Evolutionary conservation across 2,329 filamentous ascomycete genomes (phyloP), one percentile per base, ranked within the genome.

Genomic region (Exophiala oligosperma): DNA sequence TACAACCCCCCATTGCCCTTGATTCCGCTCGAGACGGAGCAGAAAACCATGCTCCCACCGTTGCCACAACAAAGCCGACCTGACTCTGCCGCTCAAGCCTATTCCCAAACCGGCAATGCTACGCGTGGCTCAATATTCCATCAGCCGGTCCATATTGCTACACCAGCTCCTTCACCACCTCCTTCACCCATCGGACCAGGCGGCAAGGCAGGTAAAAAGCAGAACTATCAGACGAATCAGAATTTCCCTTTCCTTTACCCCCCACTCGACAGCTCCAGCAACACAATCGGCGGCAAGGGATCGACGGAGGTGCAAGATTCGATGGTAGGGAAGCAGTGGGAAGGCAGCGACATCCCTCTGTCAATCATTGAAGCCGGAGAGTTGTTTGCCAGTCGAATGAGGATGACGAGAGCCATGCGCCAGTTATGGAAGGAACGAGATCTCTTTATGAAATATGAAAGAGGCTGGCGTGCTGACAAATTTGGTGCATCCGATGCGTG

Each of bases 161-260:
- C 94, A 1, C 94, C 94, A 0, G 93, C 92, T 0, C 94, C 94
- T 1, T 99, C 94, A 0, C 94, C 94, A 24, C 94, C 94, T 0
- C 94, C 94, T 1, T 97, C 93, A 1, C 94, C 94, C 8, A 88
- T 88, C 35, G 92, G 84, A 1, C 83, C 84, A 2, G 84, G 92
- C 26, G 92, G 92, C 0, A 99, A 97, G 73, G 91, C 90, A 52
- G 92, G 89, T 0, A 99, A 99, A 79, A 99, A 99, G 71, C 94
- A 99, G 70, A 99, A 97, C 67, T 99, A 99, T 69, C 94, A 99
- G 73, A 99, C 94, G 0, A 99, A 99, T 70, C 94, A 99, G 68
- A 94, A 97, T 70, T 97, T 99, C 64, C 94, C 94, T 0, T 97
- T 99, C 70, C 86, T 99, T 77, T 99, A 99, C 67, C 94, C 94